phyloP scores from a whole-genome alignment of 2,329 filamentous ascomycete genomes.

The Acarospora socialis region DNA sequence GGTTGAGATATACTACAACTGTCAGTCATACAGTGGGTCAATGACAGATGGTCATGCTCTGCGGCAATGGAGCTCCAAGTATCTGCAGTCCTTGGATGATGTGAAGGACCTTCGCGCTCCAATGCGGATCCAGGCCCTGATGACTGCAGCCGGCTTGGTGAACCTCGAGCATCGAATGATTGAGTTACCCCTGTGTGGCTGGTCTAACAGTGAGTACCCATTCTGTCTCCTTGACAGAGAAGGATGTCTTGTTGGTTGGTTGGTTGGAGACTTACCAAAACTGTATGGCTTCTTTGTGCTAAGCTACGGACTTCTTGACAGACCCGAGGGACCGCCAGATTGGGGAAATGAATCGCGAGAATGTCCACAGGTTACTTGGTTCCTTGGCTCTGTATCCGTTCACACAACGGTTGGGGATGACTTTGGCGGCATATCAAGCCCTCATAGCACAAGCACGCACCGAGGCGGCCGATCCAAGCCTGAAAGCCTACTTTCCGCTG shows the following conservation, averaged over 20 bases:
- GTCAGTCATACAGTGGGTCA: constrained; percentile 75
- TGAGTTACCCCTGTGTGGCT: constrained; percentile 53
- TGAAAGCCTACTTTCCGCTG: constrained; percentile 34
- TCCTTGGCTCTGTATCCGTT: constrained; percentile 31
- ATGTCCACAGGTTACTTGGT: constrained; percentile 24
- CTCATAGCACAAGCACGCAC: constrained; percentile 24
- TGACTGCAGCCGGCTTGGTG: constrained; percentile 49
- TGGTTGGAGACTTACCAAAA: constrained; percentile 12
- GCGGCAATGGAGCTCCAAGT: constrained; percentile 49
- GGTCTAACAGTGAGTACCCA: constrained; percentile 45
- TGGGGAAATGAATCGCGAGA: constrained; percentile 26
- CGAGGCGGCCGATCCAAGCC: constrained; percentile 23
- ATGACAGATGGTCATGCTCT: constrained; percentile 54
- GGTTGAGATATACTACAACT: constrained; percentile 73
- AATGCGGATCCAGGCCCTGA: constrained; percentile 43
- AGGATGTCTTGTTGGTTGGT: constrained; percentile 1
- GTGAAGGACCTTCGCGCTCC: constrained; percentile 54
- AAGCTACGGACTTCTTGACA: no score
- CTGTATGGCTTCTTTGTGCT: no score
- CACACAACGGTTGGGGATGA: constrained; percentile 28
- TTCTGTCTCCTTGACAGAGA: no score
- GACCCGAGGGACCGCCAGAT: constrained; percentile 29
- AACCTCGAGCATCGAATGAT: constrained; percentile 54
- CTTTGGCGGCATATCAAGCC: constrained; percentile 23
- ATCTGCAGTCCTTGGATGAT: constrained; percentile 46